phyloP scores from a whole-genome alignment of 2,329 filamentous ascomycete genomes.

The Paraphoma sp. region DNA sequence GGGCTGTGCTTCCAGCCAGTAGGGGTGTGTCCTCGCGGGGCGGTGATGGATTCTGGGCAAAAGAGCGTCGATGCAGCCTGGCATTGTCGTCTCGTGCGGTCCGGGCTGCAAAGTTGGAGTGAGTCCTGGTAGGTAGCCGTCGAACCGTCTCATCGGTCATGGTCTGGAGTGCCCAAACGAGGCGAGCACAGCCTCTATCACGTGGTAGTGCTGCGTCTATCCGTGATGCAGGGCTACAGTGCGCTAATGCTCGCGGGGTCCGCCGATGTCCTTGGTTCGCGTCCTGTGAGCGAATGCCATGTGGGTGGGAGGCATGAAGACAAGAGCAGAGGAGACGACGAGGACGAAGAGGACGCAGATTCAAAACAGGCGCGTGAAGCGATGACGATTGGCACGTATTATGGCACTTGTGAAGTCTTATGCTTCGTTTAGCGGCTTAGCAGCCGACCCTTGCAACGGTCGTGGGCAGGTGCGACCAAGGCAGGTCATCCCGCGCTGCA shows the following conservation, averaged over 20 bases:
- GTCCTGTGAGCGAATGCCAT: background rate
- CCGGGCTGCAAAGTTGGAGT: conserved; percentile 54
- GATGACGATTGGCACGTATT: conserved; percentile 19
- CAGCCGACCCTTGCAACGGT: conserved; percentile 17
- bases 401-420: conserved; percentile 15
- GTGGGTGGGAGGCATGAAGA: conserved; percentile 4
- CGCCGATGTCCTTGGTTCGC: background rate
- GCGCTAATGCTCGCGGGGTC: background rate
- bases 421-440: conserved; percentile 27
- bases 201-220: conserved; percentile 16
- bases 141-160: conserved; percentile 38
- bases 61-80: conserved; percentile 52
- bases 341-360: conserved; percentile 1
- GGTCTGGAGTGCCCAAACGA: conserved; percentile 9
- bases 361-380: conserved; percentile 6
- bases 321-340: background rate
- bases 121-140: conserved; percentile 39
- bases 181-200: conserved; percentile 20
- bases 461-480: conserved; percentile 9
- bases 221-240: background rate
- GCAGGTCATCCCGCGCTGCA: conserved; percentile 10
- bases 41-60: conserved; percentile 33
- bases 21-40: conserved; percentile 44
- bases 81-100: conserved; percentile 54
- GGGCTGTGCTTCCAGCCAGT: conserved; percentile 15